A percentile compares a stretch with the other conserved stretches of the same genome.
These are phyloP conservation scores for Nitzschia palea DNA, from an alignment of 108 stramenopile species.

Conservation along the genomic window DNA sequence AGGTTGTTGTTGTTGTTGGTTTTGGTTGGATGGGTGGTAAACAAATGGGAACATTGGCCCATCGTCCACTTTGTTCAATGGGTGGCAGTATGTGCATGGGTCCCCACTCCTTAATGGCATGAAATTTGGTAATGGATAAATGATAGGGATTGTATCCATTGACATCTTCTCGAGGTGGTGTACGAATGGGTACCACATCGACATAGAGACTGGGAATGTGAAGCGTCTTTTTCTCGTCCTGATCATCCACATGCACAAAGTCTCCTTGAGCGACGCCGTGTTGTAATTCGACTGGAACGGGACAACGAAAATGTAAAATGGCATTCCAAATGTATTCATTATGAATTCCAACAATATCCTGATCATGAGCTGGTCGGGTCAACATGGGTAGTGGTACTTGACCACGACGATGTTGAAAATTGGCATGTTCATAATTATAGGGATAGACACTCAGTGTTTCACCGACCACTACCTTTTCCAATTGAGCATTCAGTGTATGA, in stretches of 20 bases:
- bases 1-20: neutral
- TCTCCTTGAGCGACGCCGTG: slow-evolving; percentile 52
- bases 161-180: slow-evolving; percentile 75
- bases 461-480: too few species aligned
- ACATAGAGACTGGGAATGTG: slow-evolving; percentile 78
- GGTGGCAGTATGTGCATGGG: slow-evolving; percentile 64
- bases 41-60: slow-evolving; percentile 85
- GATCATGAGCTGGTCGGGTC: too few species aligned
- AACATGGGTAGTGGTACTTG: too few species aligned
- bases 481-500: slow-evolving; percentile 69
- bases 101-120: slow-evolving; percentile 69
- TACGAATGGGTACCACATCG: slow-evolving; percentile 84
- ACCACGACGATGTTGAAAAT: slow-evolving; percentile 67
- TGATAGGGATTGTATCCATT: slow-evolving; percentile 64
- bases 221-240: too few species aligned
- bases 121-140: slow-evolving; percentile 28
- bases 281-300: slow-evolving; percentile 57
- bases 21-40: slow-evolving; percentile 16
- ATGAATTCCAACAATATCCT: slow-evolving; percentile 63
- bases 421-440: slow-evolving; percentile 80
- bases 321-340: slow-evolving; percentile 75
- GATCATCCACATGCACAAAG: slow-evolving; percentile 67
- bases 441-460: slow-evolving; percentile 62
- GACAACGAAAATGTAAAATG: slow-evolving; percentile 81
- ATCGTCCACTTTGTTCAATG: slow-evolving; percentile 79